Evolutionary conservation across 495 filamentous ascomycete species (phyloP).

Genomic region (Neurospora sublineolata): DNA sequence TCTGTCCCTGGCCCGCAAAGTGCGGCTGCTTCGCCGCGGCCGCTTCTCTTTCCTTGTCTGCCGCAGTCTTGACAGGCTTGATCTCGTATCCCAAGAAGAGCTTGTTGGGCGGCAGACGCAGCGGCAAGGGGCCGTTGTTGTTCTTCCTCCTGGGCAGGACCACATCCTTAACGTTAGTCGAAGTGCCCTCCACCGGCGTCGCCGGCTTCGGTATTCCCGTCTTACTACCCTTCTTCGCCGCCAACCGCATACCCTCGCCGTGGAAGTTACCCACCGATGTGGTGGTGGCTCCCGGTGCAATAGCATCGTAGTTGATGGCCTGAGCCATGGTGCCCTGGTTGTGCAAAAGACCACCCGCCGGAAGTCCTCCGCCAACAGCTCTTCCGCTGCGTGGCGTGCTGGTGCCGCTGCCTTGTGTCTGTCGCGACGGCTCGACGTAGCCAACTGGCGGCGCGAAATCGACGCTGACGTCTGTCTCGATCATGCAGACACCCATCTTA

Average conservation of each 20-base stretch:
- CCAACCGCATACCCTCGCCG: constrained; percentile 63
- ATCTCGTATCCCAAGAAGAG: constrained; percentile 94
- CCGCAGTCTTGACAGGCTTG: constrained; percentile 72
- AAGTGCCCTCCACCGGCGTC: constrained; percentile 63
- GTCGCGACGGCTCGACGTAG: constrained; percentile 73
- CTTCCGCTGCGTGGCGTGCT: constrained; percentile 43
- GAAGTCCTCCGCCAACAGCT: constrained; percentile 33
- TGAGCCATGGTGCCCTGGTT: constrained; percentile 89
- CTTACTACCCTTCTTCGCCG: constrained; percentile 68
- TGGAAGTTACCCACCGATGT: constrained; percentile 66
- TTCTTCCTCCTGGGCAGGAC: constrained; percentile 35
- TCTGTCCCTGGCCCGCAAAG: constrained; percentile 83
- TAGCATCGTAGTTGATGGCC: constrained; percentile 91
- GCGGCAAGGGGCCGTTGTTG: constrained; percentile 78
- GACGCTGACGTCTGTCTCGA: constrained; percentile 90
- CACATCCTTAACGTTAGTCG: constrained; percentile 41
- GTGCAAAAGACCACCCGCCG: constrained; percentile 62
- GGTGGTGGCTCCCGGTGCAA: constrained; percentile 63
- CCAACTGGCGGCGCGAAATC: constrained; percentile 92
- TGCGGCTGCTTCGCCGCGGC: constrained; percentile 54
- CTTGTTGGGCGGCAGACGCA: constrained; percentile 77
- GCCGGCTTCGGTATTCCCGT: constrained; percentile 67
- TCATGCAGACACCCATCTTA: constrained; percentile 74
- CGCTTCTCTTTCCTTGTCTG: constrained; percentile 53
- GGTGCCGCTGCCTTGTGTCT: constrained; percentile 42